Base-by-base conservation (phyloP, 768 basidiomycete species). In the Russula brevipes region DNA sequence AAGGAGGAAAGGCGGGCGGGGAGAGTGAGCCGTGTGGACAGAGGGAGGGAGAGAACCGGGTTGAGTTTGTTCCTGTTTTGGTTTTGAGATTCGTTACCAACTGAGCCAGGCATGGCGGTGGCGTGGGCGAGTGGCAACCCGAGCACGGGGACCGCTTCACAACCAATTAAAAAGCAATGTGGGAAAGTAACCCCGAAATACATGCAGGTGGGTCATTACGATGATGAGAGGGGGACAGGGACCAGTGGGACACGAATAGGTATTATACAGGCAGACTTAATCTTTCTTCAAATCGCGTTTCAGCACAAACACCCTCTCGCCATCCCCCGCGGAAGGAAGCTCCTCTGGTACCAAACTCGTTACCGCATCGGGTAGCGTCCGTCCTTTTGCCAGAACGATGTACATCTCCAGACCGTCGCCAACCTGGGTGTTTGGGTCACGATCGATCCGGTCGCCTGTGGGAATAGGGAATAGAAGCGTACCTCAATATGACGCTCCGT, bases 401-500 rank as follows among this genome's bases (percentile, higher is more conserved):
- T 88, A 96, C 66, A 96, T 90, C 73, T 98, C 94, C 41, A 98
- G 82, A 4, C 92, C 93, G 73, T 98, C 96, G 49, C 96, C 96
- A 66, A 99, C 95, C 90, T 92, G 69, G 46, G 30, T n/a, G 11
- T 33, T 41, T 14, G 35, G 60, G 60, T 52, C 44, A 50, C 24
- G 19, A 56, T 53, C 41, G 58, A 51, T 54, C 19, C 11, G 38
- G 49, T 24, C 33, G 42, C 17, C 41, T 41, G 36, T 24, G 39
- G 19, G 24, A 33, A 63, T 55, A 33, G 31, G 41, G n/a, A 46
- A 51, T 56, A 54, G 65, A 62, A 67, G 70, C 80, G 65, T 65
- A 91, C 91, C 85, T 98, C 95, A 72, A 98, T 98, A 76, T 98
- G 96, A 67, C 97, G 86, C 77, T 99, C 97, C 14, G 97, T 98